phyloP scores from a whole-genome alignment of 345 rosid genomes.

The Eucalyptus sp. region DNA sequence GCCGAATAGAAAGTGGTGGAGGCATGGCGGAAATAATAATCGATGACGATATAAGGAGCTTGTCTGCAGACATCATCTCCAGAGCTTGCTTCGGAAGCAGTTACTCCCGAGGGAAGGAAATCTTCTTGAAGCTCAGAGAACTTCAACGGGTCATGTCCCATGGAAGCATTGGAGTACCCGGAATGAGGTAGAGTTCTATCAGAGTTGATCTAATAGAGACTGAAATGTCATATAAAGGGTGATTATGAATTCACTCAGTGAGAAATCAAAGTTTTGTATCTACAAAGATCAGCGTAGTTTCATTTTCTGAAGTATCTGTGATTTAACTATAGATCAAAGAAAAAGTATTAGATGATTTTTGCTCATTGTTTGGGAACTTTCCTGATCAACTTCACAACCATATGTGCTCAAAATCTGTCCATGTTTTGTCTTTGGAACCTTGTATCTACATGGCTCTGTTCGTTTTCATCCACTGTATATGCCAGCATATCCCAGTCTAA shows the following conservation, averaged over 20 bases:
- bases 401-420: not conserved
- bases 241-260: not conserved
- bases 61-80: conserved; percentile 33
- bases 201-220: not conserved
- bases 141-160: conserved; percentile 20
- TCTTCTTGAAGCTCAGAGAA: conserved; percentile 19
- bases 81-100: conserved; percentile 39
- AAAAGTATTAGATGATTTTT: not conserved
- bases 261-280: not conserved
- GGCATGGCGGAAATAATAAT: conserved; percentile 6
- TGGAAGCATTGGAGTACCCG: conserved; percentile 8
- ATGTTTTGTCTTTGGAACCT: not conserved
- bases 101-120: conserved; percentile 32
- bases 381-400: not conserved
- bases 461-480: not conserved
- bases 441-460: not conserved
- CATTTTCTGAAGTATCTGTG: not conserved
- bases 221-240: not conserved
- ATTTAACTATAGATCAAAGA: not conserved
- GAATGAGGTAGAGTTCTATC: conserved; percentile 3
- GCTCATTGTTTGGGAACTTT: not conserved
- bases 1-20: not conserved
- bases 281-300: not conserved
- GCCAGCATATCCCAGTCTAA: not conserved
- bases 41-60: conserved; percentile 19